Evolutionary conservation across 202 grass and related monocot species (phyloP).

Genomic region (Sporobolus alterniflorus): DNA sequence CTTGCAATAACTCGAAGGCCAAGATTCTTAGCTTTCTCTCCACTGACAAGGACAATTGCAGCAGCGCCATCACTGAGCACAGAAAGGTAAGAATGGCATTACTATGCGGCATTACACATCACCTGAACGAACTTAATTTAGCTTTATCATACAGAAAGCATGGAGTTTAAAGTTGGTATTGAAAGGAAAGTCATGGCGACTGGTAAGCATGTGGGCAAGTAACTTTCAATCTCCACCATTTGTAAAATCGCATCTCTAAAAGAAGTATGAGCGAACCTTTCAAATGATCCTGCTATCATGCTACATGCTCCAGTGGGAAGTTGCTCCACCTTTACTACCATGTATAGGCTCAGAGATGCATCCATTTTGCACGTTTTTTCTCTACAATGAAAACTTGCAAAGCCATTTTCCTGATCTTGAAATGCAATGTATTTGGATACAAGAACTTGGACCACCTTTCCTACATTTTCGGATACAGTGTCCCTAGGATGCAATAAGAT

Average conservation of each 20-base stretch:
- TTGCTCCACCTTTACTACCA: neutral
- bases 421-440: neutral
- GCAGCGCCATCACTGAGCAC: slow-evolving; percentile 85
- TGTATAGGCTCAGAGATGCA: neutral
- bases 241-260: neutral
- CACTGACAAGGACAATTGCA: slow-evolving; percentile 88
- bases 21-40: slow-evolving; percentile 77
- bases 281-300: neutral
- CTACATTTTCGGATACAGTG: neutral
- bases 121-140: slow-evolving; percentile 20
- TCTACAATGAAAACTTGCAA: neutral
- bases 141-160: neutral
- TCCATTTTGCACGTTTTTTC: neutral
- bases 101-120: slow-evolving; percentile 6
- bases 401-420: neutral
- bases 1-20: slow-evolving; percentile 85
- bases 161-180: neutral
- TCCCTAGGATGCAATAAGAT: neutral
- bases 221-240: neutral
- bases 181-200: neutral
- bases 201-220: neutral
- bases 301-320: neutral
- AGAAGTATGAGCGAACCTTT: neutral
- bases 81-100: slow-evolving; percentile 19
- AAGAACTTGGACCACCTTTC: neutral